Conservation (phyloP, 805 yeast genomes). For the Starmerella potacharoeniae region DNA sequence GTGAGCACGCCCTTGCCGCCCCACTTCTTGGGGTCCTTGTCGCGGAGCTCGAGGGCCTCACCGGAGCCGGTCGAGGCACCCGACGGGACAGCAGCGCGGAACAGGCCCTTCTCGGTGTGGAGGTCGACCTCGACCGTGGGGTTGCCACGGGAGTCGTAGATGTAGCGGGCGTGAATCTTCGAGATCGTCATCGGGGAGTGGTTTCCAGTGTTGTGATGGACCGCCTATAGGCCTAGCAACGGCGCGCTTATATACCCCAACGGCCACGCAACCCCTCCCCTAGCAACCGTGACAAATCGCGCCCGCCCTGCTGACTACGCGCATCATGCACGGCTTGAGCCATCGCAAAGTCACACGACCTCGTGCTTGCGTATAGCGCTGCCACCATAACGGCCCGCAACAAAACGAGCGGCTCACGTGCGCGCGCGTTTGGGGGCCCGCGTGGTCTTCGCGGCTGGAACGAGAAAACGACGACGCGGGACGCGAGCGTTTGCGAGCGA, state of each 20-base stretch:
- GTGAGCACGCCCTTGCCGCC: constrained; percentile 96
- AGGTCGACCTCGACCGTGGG: constrained; percentile 99
- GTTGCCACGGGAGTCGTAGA: constrained; percentile 99
- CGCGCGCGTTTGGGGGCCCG: background rate
- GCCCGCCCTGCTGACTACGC: background rate
- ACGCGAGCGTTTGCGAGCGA: no score
- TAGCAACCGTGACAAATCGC: background rate
- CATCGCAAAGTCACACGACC: constrained; percentile 3
- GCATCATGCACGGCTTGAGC: background rate
- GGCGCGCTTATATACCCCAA: constrained; percentile 6
- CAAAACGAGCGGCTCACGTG: background rate
- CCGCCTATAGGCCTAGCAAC: background rate
- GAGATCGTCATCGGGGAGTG: constrained; percentile 58
- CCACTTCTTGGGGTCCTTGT: constrained; percentile 96
- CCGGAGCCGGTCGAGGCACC: constrained; percentile 99
- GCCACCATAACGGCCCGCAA: background rate
- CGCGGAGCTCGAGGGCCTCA: constrained; percentile 98
- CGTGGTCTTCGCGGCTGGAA: background rate
- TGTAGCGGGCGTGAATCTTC: constrained; percentile 87
- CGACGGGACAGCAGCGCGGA: constrained; percentile 97
- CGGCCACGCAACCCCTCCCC: constrained; percentile 9
- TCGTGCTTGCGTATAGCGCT: constrained; percentile 1
- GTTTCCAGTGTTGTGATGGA: constrained; percentile 4
- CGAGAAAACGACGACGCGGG: background rate
- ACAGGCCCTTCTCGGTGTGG: constrained; percentile 81